A percentile compares a stretch with the other conserved stretches of the same genome.
Conservation (phyloP, 2,329 filamentous ascomycete species). For the Drechslerella stenobrocha region DNA sequence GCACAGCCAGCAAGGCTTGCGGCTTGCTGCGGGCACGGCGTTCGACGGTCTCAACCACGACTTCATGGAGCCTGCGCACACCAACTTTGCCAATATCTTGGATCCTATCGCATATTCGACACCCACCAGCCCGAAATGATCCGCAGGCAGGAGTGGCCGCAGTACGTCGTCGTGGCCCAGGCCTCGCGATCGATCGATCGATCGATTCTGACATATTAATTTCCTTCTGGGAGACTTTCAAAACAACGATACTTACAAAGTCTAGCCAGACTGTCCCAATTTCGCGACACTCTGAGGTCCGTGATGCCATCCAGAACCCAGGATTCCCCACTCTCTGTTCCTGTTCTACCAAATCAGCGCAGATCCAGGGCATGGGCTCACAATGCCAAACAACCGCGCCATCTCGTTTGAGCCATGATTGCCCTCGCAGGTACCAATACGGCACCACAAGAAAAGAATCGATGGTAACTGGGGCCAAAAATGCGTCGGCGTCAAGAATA, state of each 20-base stretch:
- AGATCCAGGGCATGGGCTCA: not conserved
- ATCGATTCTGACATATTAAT: constrained; percentile 5
- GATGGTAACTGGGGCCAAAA: constrained; percentile 3
- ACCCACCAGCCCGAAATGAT: not conserved
- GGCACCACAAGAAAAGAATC: not conserved
- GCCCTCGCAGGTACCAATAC: constrained; percentile 5
- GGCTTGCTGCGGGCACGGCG: too few species aligned
- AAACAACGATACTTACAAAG: not conserved
- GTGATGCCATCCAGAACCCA: not conserved
- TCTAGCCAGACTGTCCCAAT: not conserved
- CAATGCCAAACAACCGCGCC: constrained; percentile 4
- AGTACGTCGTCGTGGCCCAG: too few species aligned
- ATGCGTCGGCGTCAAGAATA: not conserved
- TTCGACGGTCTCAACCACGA: too few species aligned
- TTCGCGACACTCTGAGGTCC: not conserved
- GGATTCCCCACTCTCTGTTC: not conserved
- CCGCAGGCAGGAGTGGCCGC: not conserved
- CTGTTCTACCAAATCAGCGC: constrained; percentile 4
- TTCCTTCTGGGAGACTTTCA: not conserved
- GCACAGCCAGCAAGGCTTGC: too few species aligned
- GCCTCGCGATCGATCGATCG: constrained; percentile 4
- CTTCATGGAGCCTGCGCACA: too few species aligned
- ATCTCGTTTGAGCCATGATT: constrained; percentile 19
- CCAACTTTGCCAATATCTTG: not conserved
- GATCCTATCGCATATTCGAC: not conserved